Conservation (phyloP, 2,329 filamentous ascomycete genomes). For the Ophiostoma populinum region DNA sequence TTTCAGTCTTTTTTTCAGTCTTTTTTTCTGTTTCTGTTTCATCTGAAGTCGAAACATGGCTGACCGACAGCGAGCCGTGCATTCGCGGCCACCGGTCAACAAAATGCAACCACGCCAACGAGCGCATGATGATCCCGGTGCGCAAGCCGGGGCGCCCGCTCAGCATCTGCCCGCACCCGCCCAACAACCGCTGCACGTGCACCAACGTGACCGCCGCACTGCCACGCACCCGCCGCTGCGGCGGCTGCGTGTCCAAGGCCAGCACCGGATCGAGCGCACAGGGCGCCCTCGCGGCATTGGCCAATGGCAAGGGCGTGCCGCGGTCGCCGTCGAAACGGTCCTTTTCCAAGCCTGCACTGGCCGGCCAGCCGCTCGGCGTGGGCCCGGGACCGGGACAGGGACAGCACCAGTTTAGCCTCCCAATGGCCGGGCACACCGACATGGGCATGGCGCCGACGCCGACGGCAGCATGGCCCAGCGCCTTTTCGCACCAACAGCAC, state of each 20-base stretch:
- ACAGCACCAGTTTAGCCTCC: slow-evolving; percentile 13
- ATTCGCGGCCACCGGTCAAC: slow-evolving; percentile 62
- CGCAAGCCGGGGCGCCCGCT: slow-evolving; percentile 55
- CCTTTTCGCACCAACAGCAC: not conserved
- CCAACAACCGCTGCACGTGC: slow-evolving; percentile 43
- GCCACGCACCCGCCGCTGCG: slow-evolving; percentile 38
- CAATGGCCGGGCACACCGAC: not conserved
- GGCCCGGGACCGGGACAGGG: too few relatives aligned
- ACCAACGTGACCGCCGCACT: slow-evolving; percentile 47
- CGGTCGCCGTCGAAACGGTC: slow-evolving; percentile 19
- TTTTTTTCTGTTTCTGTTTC: not conserved
- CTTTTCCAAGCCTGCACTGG: slow-evolving; percentile 20
- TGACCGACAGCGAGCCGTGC: slow-evolving; percentile 43
- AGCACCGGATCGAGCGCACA: not conserved
- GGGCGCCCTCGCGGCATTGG: slow-evolving; percentile 11
- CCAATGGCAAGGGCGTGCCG: slow-evolving; percentile 11
- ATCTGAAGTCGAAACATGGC: not conserved
- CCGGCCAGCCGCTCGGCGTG: slow-evolving; percentile 24
- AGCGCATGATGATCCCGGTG: slow-evolving; percentile 52
- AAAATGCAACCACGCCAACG: slow-evolving; percentile 51
- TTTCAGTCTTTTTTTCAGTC: slow-evolving; percentile 4
- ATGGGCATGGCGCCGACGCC: slow-evolving; percentile 2
- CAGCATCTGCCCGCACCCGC: slow-evolving; percentile 50
- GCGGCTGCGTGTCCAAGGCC: slow-evolving; percentile 21
- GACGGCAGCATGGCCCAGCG: slow-evolving; percentile 3